Evolutionary conservation across 2,329 filamentous ascomycete genomes (phyloP), one percentile per base, ranked within the genome.

Genomic region (Clonostachys byssicola): DNA sequence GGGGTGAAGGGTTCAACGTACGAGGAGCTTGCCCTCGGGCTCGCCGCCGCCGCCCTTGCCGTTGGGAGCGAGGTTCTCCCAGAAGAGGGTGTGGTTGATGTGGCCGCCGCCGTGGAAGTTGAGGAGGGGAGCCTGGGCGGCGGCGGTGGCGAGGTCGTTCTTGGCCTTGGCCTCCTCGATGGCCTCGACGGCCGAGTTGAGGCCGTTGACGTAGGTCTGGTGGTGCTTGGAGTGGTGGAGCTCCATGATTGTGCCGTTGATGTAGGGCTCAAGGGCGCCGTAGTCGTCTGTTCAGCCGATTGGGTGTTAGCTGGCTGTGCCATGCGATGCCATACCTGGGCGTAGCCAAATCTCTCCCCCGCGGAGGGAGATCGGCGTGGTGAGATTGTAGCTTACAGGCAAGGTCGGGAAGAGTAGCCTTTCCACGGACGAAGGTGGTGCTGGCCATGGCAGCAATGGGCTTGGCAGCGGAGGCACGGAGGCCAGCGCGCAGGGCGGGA

Each of bases 241-340:
- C 75, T 95, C 89, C 92, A 96, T 96, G 75, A 96, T 96, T 73
- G 94, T 83, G 67, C 88, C 87, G 43, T 87, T 92, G 74, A 96
- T 83, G 62, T 77, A 64, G 44, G 82, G 82, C 75, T 99, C 94
- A 60, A 99, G 90, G 45, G 92, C 94, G 65, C 87, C 89, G 70
- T 96, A 99, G 78, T 96, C 94, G 67, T 97, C 92, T 96, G 56
- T 4, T 18, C 4, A 14, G 23, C 14, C 35, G n/a, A 30, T 30
- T 36, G 33, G 3, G 30, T 38, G 43, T 46, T 10, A 44, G 42
- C 12, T 16, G 16, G 14, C 8, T 33, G 7, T 18, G 20, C 12
- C 14, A 30, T n/a, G n/a, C n/a, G 39, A 23, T 23, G 23, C 23
- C 23, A 30, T 30, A 30, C 23, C 23, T 30, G 23, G 23, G 23